Conservation (phyloP, 768 basidiomycete genomes). For the Xerocomus brunneocitrinus region DNA sequence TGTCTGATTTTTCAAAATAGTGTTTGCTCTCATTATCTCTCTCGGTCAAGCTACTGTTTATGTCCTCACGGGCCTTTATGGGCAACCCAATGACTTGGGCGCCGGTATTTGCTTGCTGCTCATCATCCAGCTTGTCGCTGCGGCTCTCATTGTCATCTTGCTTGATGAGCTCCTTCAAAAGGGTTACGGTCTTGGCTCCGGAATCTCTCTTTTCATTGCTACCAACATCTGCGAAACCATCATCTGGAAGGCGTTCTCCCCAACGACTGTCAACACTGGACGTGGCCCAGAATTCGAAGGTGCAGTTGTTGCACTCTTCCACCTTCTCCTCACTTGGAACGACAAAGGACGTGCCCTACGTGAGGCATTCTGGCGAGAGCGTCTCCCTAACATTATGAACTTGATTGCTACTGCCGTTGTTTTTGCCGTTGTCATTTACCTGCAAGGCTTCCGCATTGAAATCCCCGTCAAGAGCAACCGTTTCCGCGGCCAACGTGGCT, state of each 20-base stretch:
- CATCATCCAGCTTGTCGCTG: slow-evolving; percentile 92
- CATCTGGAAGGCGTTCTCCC: slow-evolving; percentile 99
- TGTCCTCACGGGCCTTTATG: slow-evolving; percentile 95
- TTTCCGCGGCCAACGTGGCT: slow-evolving; percentile 93
- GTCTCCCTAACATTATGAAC: slow-evolving; percentile 98
- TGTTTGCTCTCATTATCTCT: slow-evolving; percentile 94
- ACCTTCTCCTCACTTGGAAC: slow-evolving; percentile 96
- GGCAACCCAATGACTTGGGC: slow-evolving; percentile 87
- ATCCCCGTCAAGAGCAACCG: slow-evolving; percentile 97
- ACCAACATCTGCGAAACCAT: slow-evolving; percentile 99
- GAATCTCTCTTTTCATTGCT: slow-evolving; percentile 98
- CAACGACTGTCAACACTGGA: slow-evolving; percentile 96
- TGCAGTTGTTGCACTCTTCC: slow-evolving; percentile 94
- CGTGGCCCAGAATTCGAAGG: slow-evolving; percentile 98
- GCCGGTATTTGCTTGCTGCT: slow-evolving; percentile 95
- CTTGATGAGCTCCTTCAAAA: slow-evolving; percentile 99
- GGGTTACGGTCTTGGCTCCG: slow-evolving; percentile 97
- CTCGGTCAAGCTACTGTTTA: slow-evolving; percentile 97
- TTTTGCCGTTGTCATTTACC: slow-evolving; percentile 94
- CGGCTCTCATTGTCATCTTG: slow-evolving; percentile 94
- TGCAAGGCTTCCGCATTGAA: slow-evolving; percentile 98
- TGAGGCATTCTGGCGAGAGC: slow-evolving; percentile 97
- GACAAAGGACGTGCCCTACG: slow-evolving; percentile 96
- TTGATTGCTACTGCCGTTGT: slow-evolving; percentile 87
- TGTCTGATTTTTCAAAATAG: slow-evolving; percentile 37